Evolutionary conservation across 805 yeast species (phyloP).

Genomic region (Ascoidea asiatica): DNA sequence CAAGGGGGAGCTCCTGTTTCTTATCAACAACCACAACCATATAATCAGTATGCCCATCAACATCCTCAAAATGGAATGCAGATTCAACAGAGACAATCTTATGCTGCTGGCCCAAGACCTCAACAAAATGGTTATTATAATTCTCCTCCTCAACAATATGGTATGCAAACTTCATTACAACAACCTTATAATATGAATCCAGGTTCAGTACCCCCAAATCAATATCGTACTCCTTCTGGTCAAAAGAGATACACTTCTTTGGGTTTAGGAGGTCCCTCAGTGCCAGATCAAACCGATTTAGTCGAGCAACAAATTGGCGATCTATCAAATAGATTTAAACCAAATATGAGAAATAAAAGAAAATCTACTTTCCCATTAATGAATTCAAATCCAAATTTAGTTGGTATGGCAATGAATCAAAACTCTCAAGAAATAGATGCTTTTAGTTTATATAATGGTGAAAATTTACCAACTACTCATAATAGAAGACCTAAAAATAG

Average conservation of each 20-base stretch:
- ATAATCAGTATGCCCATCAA: not conserved
- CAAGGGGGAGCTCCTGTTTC: not conserved
- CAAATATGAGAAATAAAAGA: conserved; percentile 32
- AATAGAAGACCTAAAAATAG: not conserved
- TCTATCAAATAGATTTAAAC: conserved; percentile 11
- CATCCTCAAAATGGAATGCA: not conserved
- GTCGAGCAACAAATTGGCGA: conserved; percentile 2
- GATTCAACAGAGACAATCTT: not conserved
- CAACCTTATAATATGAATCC: not conserved
- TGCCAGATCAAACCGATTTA: not conserved
- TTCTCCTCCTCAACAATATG: not conserved
- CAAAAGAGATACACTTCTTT: not conserved
- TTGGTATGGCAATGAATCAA: conserved; percentile 7
- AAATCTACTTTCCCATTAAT: conserved; percentile 22
- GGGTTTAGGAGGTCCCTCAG: not conserved
- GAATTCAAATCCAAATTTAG: not conserved
- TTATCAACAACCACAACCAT: not conserved
- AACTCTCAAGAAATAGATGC: conserved; percentile 7
- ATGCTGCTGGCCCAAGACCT: not conserved
- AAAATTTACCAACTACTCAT: not conserved
- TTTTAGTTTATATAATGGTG: conserved; percentile 9
- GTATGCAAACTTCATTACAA: not conserved
- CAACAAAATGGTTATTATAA: not conserved
- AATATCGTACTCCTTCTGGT: not conserved
- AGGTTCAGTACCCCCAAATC: too few species aligned